Base-by-base conservation (phyloP, 768 basidiomycete species). In the Tylopilus sp. region DNA sequence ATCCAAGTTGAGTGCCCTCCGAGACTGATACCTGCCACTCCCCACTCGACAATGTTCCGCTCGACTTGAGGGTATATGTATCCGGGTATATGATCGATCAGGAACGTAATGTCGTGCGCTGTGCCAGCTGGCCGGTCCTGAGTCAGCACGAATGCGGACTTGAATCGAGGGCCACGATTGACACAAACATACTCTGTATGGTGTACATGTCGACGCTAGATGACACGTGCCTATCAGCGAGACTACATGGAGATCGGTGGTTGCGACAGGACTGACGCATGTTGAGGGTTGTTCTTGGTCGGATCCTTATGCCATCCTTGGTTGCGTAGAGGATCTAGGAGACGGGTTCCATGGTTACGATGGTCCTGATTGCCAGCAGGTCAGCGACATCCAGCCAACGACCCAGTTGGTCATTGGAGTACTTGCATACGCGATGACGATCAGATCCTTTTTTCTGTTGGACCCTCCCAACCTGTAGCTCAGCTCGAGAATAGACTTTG, bases 1-100 rank as follows among this genome's bases (percentile, higher is more conserved):
- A 87, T 75, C 91, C 92, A 95, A 0, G 88, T 76, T 0, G 89
- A 77, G 64, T 97, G 91, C 0, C 91, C 92, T 1, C 92, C 93
- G 1, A 97, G 79, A 53, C 86, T 89, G 57, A 86, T 75, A 0
- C 93, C 93, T 0, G 80, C 77, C 3, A 87, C 74, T 11, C 82
- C 81, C 85, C 86, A 97, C 50, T 81, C 76, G 6, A 70, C 75
- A 33, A 95, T 77, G 13, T 60, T 64, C 23, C 80, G 75, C 57
- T 91, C 83, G 11, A 71, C 81, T 12, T 69, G 56, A 0, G 91
- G 90, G 62, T 85, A 95, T 9, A 95, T 66, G 62, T 85, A 86
- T 0, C 82, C 68, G 1, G 86, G 82, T 4, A 95, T 73, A 58
- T 88, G 85, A 63, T 94, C 90, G 47, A 93, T 86, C 51, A 95